Percentiles rank a stretch among this genome's conserved stretches.
phyloP scores from a whole-genome alignment of 1,139 yeast species.

The Hemisphaericaspora subhashii region DNA sequence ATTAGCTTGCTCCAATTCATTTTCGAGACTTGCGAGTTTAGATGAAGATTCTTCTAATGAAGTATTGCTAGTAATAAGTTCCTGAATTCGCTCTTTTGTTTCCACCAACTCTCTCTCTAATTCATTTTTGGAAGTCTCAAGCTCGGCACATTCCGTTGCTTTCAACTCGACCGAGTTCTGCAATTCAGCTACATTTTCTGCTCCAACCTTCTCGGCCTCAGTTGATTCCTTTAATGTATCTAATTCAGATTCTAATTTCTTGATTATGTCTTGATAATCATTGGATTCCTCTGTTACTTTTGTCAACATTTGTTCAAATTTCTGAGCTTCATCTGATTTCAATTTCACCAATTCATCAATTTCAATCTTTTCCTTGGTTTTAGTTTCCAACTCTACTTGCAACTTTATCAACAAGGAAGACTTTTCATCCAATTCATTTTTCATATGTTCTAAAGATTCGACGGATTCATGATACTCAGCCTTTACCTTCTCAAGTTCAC shows the following conservation, averaged over 20 bases:
- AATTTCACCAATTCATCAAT: slow-evolving; percentile 5
- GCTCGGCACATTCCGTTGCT: not conserved
- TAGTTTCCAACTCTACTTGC: slow-evolving; percentile 9
- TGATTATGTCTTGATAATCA: slow-evolving; percentile 1
- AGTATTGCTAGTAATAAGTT: slow-evolving; percentile 1
- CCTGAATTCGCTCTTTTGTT: slow-evolving; percentile 5
- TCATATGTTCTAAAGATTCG: slow-evolving; percentile 7
- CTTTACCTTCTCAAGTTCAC: slow-evolving; percentile 3
- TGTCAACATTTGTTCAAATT: slow-evolving; percentile 21
- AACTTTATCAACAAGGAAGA: not conserved
- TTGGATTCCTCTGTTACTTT: slow-evolving; percentile 4
- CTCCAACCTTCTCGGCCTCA: not conserved
- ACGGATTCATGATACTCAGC: not conserved
- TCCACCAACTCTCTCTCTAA: not conserved
- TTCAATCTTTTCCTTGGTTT: slow-evolving; percentile 3
- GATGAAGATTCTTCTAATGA: slow-evolving; percentile 1
- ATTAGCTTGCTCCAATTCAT: slow-evolving; percentile 7
- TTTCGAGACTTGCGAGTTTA: slow-evolving; percentile 2
- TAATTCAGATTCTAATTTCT: slow-evolving; percentile 5
- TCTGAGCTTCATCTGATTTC: slow-evolving; percentile 6
- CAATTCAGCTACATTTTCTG: not conserved
- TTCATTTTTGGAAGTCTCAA: not conserved
- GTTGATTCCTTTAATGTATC: not conserved
- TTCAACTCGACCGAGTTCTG: not conserved
- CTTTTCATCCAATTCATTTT: slow-evolving; percentile 3